Conservation (phyloP, 352 stramenopile genomes). For the Achlya hypogyna region DNA sequence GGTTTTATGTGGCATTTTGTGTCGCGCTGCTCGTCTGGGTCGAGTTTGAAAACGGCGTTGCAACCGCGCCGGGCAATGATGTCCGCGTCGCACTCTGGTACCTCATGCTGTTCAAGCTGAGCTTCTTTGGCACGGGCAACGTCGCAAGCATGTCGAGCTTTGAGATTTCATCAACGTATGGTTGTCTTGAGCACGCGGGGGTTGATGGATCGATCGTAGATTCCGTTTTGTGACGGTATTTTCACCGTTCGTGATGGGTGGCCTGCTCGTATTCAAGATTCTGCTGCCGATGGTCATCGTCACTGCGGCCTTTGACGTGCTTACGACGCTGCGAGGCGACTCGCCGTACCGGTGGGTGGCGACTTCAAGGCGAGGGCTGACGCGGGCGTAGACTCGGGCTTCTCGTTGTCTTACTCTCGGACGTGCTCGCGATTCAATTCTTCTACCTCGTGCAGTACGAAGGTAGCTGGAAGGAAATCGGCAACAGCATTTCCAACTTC, state of each 20-base stretch:
- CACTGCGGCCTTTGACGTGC: constrained; percentile 49
- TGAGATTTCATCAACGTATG: constrained; percentile 69
- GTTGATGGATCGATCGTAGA: background rate
- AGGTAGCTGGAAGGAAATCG: constrained; percentile 82
- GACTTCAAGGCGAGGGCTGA: constrained; percentile 29
- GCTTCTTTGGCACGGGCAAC: constrained; percentile 80
- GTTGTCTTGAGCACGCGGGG: background rate
- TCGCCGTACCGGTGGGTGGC: constrained; percentile 15
- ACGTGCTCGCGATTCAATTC: constrained; percentile 72
- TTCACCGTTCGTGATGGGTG: constrained; percentile 71
- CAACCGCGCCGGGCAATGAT: constrained; percentile 24
- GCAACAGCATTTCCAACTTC: constrained; percentile 82
- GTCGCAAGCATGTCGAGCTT: constrained; percentile 83
- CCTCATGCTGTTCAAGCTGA: constrained; percentile 68
- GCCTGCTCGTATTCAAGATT: constrained; percentile 68
- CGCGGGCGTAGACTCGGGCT: constrained; percentile 32
- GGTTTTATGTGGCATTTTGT: constrained; percentile 61
- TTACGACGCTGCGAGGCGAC: constrained; percentile 32
- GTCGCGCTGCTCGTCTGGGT: constrained; percentile 55
- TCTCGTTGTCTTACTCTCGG: constrained; percentile 68
- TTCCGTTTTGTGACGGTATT: constrained; percentile 81
- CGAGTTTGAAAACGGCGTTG: constrained; percentile 30
- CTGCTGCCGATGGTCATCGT: constrained; percentile 73
- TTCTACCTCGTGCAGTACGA: constrained; percentile 77
- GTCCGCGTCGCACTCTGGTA: constrained; percentile 71